Evolutionary conservation across 768 basidiomycete genomes (phyloP).

Genomic region (Suillus americanus): DNA sequence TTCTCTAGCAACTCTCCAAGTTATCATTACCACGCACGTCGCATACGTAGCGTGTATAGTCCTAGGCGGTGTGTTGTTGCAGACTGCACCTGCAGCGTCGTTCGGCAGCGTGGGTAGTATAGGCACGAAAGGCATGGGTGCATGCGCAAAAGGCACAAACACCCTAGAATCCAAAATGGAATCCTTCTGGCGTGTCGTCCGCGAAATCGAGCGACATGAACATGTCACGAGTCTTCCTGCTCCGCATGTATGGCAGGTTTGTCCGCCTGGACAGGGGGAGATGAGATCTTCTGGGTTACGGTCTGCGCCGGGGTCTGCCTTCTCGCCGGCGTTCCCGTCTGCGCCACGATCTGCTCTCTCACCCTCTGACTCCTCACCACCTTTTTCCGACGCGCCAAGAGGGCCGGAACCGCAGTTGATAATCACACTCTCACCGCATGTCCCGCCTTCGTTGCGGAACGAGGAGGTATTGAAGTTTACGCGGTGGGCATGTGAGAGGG

Average conservation of each 20-base stretch:
- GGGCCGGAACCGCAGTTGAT: conserved; percentile 46
- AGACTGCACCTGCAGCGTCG: conserved; percentile 69
- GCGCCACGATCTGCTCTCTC: conserved; percentile 1
- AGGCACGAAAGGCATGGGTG: background rate
- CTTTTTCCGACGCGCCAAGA: background rate
- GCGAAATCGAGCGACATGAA: conserved; percentile 87
- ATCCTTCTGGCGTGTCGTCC: conserved; percentile 74
- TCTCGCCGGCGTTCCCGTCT: background rate
- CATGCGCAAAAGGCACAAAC: conserved; percentile 3
- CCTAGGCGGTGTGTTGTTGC: conserved; percentile 83
- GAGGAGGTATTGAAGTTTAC: conserved; percentile 72
- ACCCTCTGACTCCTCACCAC: background rate
- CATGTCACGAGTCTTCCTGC: conserved; percentile 80
- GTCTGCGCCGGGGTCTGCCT: background rate
- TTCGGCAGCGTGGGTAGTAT: background rate
- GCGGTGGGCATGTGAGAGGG: conserved; percentile 72
- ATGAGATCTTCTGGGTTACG: conserved; percentile 5
- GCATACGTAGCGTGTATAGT: conserved; percentile 84
- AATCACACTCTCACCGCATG: conserved; percentile 80
- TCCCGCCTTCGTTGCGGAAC: conserved; percentile 64
- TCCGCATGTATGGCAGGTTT: conserved; percentile 88
- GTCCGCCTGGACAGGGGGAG: conserved; percentile 37
- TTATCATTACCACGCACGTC: conserved; percentile 75
- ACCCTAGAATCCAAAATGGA: conserved; percentile 68
- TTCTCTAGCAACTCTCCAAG: conserved; percentile 75